Evolutionary conservation across 352 stramenopile species (phyloP).

Genomic region (Pythium folliculosum): DNA sequence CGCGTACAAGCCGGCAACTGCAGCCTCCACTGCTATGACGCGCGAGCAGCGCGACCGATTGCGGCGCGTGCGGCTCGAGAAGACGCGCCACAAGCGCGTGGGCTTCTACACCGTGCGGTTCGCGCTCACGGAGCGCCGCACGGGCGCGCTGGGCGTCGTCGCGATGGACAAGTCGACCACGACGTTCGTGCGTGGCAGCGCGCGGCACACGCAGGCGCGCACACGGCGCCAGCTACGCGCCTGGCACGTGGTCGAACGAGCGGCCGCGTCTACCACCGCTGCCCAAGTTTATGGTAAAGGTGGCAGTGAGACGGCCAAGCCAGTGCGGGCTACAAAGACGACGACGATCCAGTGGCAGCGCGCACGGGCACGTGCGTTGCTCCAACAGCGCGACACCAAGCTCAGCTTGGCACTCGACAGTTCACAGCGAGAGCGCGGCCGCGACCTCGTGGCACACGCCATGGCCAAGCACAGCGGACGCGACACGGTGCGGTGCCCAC

Average conservation of each 20-base stretch:
- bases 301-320: no score
- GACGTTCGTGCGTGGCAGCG: not conserved
- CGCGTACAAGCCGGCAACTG: conserved; percentile 6
- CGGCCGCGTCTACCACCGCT: not conserved
- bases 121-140: conserved; percentile 5
- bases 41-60: conserved; percentile 10
- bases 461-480: conserved; percentile 18
- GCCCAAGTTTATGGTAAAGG: not conserved
- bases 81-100: conserved; percentile 13
- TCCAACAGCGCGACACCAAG: not conserved
- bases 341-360: conserved; percentile 20
- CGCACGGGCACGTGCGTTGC: conserved; percentile 1
- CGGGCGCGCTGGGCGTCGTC: conserved; percentile 4
- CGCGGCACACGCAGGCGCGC: not conserved
- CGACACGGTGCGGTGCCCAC: conserved; percentile 14
- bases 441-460: conserved; percentile 13
- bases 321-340: no score
- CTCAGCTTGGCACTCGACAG: not conserved
- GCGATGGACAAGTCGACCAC: conserved; percentile 9
- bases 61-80: conserved; percentile 11
- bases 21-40: not conserved
- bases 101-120: conserved; percentile 18
- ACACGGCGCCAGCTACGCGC: conserved; percentile 12
- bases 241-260: not conserved
- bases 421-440: no score